Conservation (phyloP, 495 filamentous ascomycete species). For the Trichoderma orchidacearum region DNA sequence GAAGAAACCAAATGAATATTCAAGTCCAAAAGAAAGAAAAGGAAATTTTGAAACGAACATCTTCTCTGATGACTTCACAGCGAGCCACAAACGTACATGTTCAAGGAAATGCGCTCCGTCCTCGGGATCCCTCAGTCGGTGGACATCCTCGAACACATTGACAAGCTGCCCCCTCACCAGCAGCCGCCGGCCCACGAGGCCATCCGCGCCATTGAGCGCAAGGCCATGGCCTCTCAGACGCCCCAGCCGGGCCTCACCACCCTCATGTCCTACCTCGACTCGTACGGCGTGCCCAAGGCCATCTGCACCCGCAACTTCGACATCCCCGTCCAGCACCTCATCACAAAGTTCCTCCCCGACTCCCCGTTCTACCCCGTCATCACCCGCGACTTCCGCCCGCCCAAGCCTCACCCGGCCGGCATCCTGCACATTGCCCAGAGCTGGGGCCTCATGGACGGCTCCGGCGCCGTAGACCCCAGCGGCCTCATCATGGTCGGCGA, state of each 20-base stretch:
- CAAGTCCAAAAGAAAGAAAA: neutral
- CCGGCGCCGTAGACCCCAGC: slow-evolving; percentile 35
- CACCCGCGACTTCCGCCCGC: slow-evolving; percentile 68
- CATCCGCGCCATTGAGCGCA: slow-evolving; percentile 66
- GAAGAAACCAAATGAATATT: too few species aligned
- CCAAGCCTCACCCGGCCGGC: slow-evolving; percentile 82
- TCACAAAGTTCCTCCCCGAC: slow-evolving; percentile 55
- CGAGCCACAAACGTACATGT: slow-evolving; percentile 92
- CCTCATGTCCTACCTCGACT: slow-evolving; percentile 72
- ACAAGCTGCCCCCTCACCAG: slow-evolving; percentile 45
- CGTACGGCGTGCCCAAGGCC: slow-evolving; percentile 50
- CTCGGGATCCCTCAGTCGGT: slow-evolving; percentile 48
- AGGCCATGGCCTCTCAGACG: slow-evolving; percentile 63
- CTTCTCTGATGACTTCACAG: slow-evolving; percentile 21
- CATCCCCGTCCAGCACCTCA: slow-evolving; percentile 48
- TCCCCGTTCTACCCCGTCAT: slow-evolving; percentile 68
- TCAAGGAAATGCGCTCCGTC: slow-evolving; percentile 61
- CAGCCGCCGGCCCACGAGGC: slow-evolving; percentile 52
- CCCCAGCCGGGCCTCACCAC: slow-evolving; percentile 63
- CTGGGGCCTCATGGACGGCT: slow-evolving; percentile 49
- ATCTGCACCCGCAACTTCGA: slow-evolving; percentile 96
- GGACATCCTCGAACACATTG: slow-evolving; percentile 86
- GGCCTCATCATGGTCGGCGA: slow-evolving; percentile 59
- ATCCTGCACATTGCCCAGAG: slow-evolving; percentile 66
- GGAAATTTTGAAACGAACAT: neutral